Evolutionary conservation across 2,329 filamentous ascomycete species (phyloP), one percentile per base, ranked within the genome.

Genomic region (Penicillium sp.): DNA sequence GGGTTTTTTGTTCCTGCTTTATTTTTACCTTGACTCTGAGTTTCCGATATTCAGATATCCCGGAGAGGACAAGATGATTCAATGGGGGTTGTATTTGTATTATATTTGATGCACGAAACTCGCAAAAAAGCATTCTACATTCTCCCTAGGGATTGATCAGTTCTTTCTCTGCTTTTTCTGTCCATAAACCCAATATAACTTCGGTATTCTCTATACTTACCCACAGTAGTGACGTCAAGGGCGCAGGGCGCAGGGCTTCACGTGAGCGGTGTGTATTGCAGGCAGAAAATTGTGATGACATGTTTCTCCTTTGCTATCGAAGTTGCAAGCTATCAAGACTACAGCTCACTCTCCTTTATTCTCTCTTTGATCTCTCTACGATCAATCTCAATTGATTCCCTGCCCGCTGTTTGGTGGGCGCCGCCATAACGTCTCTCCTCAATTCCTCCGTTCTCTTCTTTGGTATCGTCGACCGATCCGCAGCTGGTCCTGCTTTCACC

Each of bases 401-500:
- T 55, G 53, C 52, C 62, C 62, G 61, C 53, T 33, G 16, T 14
- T 8, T 47, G 53, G 69, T 71, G 66, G 68, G 59, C 59, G 53
- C 60, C 67, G 65, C 61, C 62, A 73, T 64, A 62, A 72, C 69
- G 70, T 68, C 67, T 66, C 59, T 63, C 65, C 53, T 65, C 55
- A 60, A 61, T 46, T 59, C 63, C 43, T 62, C 66, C 61, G 55
- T 69, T 50, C 56, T 75, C 57, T 68, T 78, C 81, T 69, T 79
- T 87, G 85, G 84, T 83, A 72, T 78, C 63, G 62, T 84, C 77
- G 74, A 75, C 72, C 77, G 78, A 71, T 73, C 79, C 78, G 86
- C 86, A 88, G 86, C 86, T 81, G 85, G 87, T 79, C 81, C 86
- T 89, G 86, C 85, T 62, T 69, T 72, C 69, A 66, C 67, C 64